Conservation (phyloP, 2,329 filamentous ascomycete species). For the Lecanoromycetidae sp. region DNA sequence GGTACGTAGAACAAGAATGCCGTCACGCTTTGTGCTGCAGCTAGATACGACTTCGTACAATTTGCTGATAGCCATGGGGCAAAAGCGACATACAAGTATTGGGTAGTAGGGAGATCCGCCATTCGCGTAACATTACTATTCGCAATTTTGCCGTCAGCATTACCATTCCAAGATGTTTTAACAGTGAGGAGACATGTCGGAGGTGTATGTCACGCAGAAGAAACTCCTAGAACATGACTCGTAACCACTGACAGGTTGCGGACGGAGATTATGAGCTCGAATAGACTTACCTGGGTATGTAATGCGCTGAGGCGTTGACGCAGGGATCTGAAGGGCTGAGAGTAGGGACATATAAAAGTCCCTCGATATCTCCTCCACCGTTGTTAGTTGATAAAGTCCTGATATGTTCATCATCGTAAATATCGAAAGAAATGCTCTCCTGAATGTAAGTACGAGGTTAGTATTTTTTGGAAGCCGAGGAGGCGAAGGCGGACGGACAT, state of each 20-base stretch:
- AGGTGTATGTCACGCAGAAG: too few species aligned
- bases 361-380: conserved; percentile 53
- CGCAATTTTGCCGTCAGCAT: too few species aligned
- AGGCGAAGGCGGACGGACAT: background rate
- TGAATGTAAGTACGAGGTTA: conserved; percentile 4
- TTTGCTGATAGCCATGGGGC: conserved; percentile 71
- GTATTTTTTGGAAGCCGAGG: background rate
- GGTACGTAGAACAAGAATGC: conserved; percentile 49
- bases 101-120: conserved; percentile 49
- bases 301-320: conserved; percentile 47
- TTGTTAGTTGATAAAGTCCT: conserved; percentile 64
- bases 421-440: conserved; percentile 21
- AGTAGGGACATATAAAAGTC: conserved; percentile 75
- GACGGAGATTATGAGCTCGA: too few species aligned
- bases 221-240: too few species aligned
- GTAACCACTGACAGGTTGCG: too few species aligned
- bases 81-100: conserved; percentile 66
- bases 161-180: too few species aligned
- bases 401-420: conserved; percentile 54
- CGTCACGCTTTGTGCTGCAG: conserved; percentile 40
- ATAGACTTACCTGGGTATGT: too few species aligned
- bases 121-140: conserved; percentile 64
- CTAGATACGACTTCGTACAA: conserved; percentile 64
- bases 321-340: conserved; percentile 50
- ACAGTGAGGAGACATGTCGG: too few species aligned